Base-by-base conservation (phyloP, 345 rosid species). In the Nephelium lappaceum region DNA sequence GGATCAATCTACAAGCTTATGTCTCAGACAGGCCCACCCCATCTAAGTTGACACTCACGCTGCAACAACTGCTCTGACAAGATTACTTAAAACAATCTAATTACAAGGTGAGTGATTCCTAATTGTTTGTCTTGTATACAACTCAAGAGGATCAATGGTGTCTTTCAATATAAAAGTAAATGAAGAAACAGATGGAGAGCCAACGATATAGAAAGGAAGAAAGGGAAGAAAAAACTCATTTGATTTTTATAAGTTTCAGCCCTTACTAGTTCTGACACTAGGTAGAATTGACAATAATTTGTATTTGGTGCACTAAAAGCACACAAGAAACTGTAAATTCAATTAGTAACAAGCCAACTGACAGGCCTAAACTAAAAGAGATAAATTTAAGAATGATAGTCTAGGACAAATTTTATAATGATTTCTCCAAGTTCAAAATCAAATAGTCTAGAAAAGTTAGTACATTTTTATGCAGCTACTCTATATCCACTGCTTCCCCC, bases 71-170 rank as follows among this genome's bases (percentile, higher is more conserved):
- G 62, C 70, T n/a, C 24, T 21, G 64, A 67, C 15, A 38, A 67
- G 31, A n/a, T 67, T 63, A 69, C 72, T 67, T 21, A 66, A 76
- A 67, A 66, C 42, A 42, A 63, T 62, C 60, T 62, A 64, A 43
- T 62, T 16, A 41, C 12, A 24, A 63, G 70, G 12, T 66, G 69
- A 15, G 42, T 66, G 31, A 21, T 65, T 31, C 64, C 49, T 11
- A 75, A 5, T 75, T 31, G 27, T 38, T 24, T 24, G 23, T 64
- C 18, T 49, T 31, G 49, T n/a, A n/a, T 23, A 27, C 21, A 45
- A 64, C 1, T 18, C 10, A 75, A 27, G 27, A 11, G 43, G 43
- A 25, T 45, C 24, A 47, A 43, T 67, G 47, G 60, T 36, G 16
- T 5, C 47, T 75, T 65, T 64, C 14, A 65, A 49, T n/a, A 47